These are phyloP conservation scores for Pythium pyrilobum DNA, from an alignment of 352 stramenopile genomes.

Conservation along the genomic window DNA sequence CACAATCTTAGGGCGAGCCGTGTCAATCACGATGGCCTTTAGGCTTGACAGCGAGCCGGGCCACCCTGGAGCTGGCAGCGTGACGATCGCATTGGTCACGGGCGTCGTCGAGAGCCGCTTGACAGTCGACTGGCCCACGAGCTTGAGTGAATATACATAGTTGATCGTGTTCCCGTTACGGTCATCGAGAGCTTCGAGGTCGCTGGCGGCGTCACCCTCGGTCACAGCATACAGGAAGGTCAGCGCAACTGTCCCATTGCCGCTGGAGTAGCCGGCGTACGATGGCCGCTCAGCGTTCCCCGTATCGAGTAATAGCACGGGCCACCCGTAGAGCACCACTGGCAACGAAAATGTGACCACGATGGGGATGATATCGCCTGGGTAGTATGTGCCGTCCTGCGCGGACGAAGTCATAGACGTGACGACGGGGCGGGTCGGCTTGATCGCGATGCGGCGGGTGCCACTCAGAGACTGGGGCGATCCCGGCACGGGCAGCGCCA, in stretches of 20 bases:
- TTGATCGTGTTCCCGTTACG: constrained; percentile 28
- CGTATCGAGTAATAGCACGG: constrained; percentile 33
- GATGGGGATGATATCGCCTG: constrained; percentile 48
- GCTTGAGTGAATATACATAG: constrained; percentile 43
- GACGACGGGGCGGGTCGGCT: constrained; percentile 39
- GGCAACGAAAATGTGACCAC: constrained; percentile 58
- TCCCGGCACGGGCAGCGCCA: constrained; percentile 39
- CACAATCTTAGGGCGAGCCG: constrained; percentile 35
- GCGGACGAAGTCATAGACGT: constrained; percentile 27
- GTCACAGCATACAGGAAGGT: constrained; percentile 46
- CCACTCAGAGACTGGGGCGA: constrained; percentile 42
- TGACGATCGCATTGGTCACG: constrained; percentile 30
- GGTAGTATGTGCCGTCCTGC: constrained; percentile 44
- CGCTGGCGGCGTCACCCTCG: constrained; percentile 29
- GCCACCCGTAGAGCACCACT: constrained; percentile 49
- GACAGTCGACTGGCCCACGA: constrained; percentile 34
- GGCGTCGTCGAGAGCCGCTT: constrained; percentile 42
- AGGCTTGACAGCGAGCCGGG: constrained; percentile 37
- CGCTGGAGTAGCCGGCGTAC: constrained; percentile 21
- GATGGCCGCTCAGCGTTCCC: constrained; percentile 10
- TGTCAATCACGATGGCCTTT: constrained; percentile 44
- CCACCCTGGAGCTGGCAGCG: constrained; percentile 38
- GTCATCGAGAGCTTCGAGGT: constrained; percentile 52
- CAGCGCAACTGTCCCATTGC: constrained; percentile 39
- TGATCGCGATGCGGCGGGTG: constrained; percentile 46